A percentile compares a stretch with the other conserved stretches of the same genome.
These are phyloP conservation scores for Xylaria sp. DNA, from an alignment of 2,329 filamentous ascomycete genomes.

Conservation along the genomic window DNA sequence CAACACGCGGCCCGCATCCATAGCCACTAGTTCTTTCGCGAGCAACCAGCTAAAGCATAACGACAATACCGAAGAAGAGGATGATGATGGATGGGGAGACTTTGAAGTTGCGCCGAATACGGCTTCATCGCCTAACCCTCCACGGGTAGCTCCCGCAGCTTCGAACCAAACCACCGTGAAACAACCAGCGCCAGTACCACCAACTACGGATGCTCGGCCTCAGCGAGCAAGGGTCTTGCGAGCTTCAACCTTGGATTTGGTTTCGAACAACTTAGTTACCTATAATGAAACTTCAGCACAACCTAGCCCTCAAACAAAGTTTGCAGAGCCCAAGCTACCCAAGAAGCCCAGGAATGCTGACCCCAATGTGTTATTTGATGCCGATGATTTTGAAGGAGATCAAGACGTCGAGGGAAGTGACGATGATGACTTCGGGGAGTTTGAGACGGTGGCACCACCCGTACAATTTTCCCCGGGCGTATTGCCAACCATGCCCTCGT, in stretches of 20 bases:
- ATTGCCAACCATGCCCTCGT: constrained; percentile 44
- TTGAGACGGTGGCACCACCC: constrained; percentile 54
- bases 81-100: constrained; percentile 71
- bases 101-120: constrained; percentile 63
- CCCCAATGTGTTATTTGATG: constrained; percentile 70
- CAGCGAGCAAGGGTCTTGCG: constrained; percentile 46
- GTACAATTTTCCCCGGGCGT: constrained; percentile 43
- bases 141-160: not conserved
- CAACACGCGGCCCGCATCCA: constrained; percentile 20
- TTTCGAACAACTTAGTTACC: constrained; percentile 58
- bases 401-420: constrained; percentile 49
- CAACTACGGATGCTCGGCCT: constrained; percentile 17
- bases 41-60: constrained; percentile 27
- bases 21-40: constrained; percentile 14
- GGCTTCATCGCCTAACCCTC: constrained; percentile 33
- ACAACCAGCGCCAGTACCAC: constrained; percentile 14
- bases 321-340: constrained; percentile 24
- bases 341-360: constrained; percentile 40
- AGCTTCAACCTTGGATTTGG: constrained; percentile 58
- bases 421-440: constrained; percentile 66
- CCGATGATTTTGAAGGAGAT: constrained; percentile 57
- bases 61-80: constrained; percentile 57
- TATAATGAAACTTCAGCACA: constrained; percentile 32
- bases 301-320: constrained; percentile 13
- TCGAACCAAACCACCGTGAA: not conserved